phyloP scores from a whole-genome alignment of 164 flowering plant genomes.

The Macadamia tetraphylla region DNA sequence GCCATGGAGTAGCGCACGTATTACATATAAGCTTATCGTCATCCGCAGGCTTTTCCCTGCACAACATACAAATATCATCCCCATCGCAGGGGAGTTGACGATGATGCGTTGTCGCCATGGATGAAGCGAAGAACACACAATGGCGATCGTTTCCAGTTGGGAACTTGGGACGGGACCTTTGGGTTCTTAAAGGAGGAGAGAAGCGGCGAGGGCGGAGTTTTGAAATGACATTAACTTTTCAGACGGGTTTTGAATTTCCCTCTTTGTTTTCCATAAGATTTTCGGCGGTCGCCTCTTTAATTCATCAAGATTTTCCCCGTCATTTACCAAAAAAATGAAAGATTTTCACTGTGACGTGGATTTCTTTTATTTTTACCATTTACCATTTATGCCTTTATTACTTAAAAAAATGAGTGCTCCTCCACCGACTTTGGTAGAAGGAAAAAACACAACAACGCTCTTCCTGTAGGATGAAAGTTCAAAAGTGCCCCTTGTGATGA shows the following conservation, averaged over 20 bases:
- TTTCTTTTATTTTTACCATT: too few species aligned
- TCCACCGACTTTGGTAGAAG: too few species aligned
- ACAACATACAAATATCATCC: conserved; percentile 70
- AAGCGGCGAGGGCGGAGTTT: background rate
- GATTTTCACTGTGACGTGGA: background rate
- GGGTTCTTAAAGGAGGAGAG: background rate
- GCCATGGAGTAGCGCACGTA: conserved; percentile 86
- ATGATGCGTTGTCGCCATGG: conserved; percentile 12
- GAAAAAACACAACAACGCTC: too few species aligned
- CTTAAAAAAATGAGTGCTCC: too few species aligned
- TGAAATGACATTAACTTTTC: background rate
- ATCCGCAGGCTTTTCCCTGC: conserved; percentile 42
- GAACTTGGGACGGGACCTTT: too few species aligned
- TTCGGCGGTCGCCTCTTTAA: too few species aligned
- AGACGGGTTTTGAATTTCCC: background rate
- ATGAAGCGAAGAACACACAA: background rate
- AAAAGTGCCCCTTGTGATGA: too few species aligned
- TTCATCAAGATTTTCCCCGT: too few species aligned
- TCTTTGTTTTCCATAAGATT: background rate
- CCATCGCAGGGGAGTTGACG: conserved; percentile 70
- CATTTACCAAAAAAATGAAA: too few species aligned
- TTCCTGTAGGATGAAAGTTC: too few species aligned
- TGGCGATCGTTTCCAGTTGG: background rate
- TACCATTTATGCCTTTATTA: too few species aligned
- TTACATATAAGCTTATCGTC: conserved; percentile 50